phyloP scores from a whole-genome alignment of 345 rosid genomes.

The Tarenaya hassleriana region DNA sequence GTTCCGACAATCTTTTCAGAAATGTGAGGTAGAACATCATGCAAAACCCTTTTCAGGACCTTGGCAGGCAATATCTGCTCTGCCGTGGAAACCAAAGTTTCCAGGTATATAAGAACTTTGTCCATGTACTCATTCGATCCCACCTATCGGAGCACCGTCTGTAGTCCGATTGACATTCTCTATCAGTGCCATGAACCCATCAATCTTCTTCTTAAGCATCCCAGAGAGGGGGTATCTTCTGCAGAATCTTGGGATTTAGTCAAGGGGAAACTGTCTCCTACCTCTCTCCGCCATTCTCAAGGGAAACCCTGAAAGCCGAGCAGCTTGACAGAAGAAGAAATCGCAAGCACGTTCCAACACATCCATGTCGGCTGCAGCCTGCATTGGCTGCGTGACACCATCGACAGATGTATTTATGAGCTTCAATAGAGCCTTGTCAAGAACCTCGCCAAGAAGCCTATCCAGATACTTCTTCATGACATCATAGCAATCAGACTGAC shows the following conservation, averaged over 20 bases:
- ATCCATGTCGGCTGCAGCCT: conserved; percentile 92
- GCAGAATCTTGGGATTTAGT: conserved; percentile 81
- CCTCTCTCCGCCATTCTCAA: conserved; percentile 93
- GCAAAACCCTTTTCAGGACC: conserved; percentile 75
- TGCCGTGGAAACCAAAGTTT: conserved; percentile 88
- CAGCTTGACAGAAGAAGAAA: conserved; percentile 92
- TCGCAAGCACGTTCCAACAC: conserved; percentile 97
- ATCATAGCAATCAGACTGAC: conserved; percentile 88
- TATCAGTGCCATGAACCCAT: conserved; percentile 76
- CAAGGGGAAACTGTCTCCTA: conserved; percentile 86
- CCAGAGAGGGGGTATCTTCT: conserved; percentile 82
- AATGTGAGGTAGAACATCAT: conserved; percentile 77
- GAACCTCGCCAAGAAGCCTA: conserved; percentile 75
- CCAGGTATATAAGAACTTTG: conserved; percentile 86
- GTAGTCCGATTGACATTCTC: conserved; percentile 96
- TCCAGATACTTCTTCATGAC: conserved; percentile 90
- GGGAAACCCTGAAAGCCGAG: conserved; percentile 88
- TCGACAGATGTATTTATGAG: conserved; percentile 66
- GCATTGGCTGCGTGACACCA: conserved; percentile 96
- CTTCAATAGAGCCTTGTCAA: conserved; percentile 78
- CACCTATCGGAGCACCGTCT: conserved; percentile 64
- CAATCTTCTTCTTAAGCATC: conserved; percentile 78
- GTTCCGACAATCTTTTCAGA: conserved; percentile 72
- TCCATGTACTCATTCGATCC: conserved; percentile 94
- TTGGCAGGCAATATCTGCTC: conserved; percentile 81